Evolutionary conservation across 352 stramenopile genomes (phyloP).

Genomic region (Phytophthora constricta): DNA sequence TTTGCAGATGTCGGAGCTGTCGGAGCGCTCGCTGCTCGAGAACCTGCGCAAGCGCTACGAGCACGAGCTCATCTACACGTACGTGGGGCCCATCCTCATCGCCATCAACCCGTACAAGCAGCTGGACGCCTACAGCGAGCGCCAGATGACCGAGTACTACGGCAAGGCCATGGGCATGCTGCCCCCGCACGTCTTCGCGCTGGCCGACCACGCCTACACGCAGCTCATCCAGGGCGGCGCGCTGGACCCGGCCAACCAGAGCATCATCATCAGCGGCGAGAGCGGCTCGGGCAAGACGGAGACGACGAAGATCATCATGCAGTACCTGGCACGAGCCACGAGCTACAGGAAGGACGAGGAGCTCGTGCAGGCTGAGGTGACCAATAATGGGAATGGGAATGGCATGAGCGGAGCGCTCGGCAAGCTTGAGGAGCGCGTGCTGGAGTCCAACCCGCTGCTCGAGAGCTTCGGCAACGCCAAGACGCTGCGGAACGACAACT

Average conservation of each 20-base stretch:
- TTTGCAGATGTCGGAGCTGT: slow-evolving; percentile 90
- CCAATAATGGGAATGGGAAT: slow-evolving; percentile 70
- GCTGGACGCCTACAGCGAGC: slow-evolving; percentile 76
- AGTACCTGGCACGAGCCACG: slow-evolving; percentile 84
- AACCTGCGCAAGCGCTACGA: slow-evolving; percentile 92
- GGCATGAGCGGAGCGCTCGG: slow-evolving; percentile 90
- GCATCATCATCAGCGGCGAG: slow-evolving; percentile 94
- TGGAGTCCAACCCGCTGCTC: slow-evolving; percentile 90
- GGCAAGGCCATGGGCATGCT: slow-evolving; percentile 80
- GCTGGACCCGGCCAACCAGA: slow-evolving; percentile 87
- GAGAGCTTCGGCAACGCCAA: slow-evolving; percentile 93
- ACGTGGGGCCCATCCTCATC: slow-evolving; percentile 91
- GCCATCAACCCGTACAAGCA: slow-evolving; percentile 93
- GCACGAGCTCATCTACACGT: slow-evolving; percentile 94
- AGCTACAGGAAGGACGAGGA: slow-evolving; percentile 65
- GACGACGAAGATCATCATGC: slow-evolving; percentile 94
- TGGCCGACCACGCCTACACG: slow-evolving; percentile 90
- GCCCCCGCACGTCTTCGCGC: slow-evolving; percentile 91
- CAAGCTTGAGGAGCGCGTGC: slow-evolving; percentile 86
- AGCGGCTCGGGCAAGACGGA: slow-evolving; percentile 91
- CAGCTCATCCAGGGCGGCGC: slow-evolving; percentile 87
- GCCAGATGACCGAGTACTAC: slow-evolving; percentile 91
- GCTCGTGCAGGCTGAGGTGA: slow-evolving; percentile 18
- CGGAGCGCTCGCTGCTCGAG: slow-evolving; percentile 88
- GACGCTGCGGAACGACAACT: slow-evolving; percentile 98